These are phyloP conservation scores for Lipomyces orientalis DNA, from an alignment of 805 yeast species.

Conservation along the genomic window DNA sequence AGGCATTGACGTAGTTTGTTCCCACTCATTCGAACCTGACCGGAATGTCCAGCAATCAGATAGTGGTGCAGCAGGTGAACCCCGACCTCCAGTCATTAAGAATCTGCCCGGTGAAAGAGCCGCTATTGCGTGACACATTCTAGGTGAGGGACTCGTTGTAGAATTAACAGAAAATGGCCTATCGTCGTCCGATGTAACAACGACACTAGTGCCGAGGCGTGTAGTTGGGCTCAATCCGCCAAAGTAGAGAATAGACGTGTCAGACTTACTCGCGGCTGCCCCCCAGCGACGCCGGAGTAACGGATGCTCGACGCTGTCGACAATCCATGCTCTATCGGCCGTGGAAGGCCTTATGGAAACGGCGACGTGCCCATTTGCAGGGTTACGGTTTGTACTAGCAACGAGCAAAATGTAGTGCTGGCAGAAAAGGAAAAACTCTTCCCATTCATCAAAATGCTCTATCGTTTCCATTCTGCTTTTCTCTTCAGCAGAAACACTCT, in stretches of 20 bases:
- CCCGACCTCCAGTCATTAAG: slow-evolving; percentile 69
- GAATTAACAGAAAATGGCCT: slow-evolving; percentile 40
- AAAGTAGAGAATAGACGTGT: slow-evolving; percentile 11
- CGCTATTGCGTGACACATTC: slow-evolving; percentile 66
- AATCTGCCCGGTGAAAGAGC: slow-evolving; percentile 42
- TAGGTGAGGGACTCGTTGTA: slow-evolving; percentile 42
- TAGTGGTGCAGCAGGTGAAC: slow-evolving; percentile 58
- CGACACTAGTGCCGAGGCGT: slow-evolving; percentile 33
- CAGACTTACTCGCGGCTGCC: slow-evolving; percentile 6
- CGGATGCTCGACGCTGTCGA: not conserved
- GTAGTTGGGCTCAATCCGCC: slow-evolving; percentile 33
- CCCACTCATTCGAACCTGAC: slow-evolving; percentile 49
- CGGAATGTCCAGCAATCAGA: slow-evolving; percentile 53
- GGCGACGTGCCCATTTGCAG: not conserved
- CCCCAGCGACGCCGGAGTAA: slow-evolving; percentile 27
- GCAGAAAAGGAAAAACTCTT: slow-evolving; percentile 74
- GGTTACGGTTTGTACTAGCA: slow-evolving; percentile 50
- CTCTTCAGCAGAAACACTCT: slow-evolving; percentile 49
- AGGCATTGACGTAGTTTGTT: slow-evolving; percentile 48
- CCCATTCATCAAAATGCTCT: slow-evolving; percentile 84
- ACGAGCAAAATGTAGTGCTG: slow-evolving; percentile 76
- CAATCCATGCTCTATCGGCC: not conserved
- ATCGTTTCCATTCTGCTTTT: slow-evolving; percentile 54
- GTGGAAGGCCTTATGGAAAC: not conserved
- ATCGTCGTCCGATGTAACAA: slow-evolving; percentile 15